Evolutionary conservation across 139 green algal species (phyloP).

Genomic region (Picochlorum sp.): DNA sequence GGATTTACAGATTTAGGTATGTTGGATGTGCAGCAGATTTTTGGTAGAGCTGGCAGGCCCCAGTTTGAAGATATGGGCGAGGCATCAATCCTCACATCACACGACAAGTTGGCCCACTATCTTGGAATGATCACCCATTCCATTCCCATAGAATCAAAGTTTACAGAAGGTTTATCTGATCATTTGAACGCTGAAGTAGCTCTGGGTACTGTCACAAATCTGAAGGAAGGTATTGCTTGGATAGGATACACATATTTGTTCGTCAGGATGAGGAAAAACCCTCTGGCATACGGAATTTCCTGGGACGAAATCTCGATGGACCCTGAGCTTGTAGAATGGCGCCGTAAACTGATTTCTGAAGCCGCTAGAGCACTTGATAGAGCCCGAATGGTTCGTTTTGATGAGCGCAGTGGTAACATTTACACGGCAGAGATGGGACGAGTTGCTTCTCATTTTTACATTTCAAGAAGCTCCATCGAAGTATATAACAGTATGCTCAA

Average conservation of each 20-base stretch:
- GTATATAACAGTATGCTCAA: slow-evolving; percentile 80
- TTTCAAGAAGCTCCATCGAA: slow-evolving; percentile 66
- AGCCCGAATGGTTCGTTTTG: slow-evolving; percentile 86
- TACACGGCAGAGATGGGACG: slow-evolving; percentile 90
- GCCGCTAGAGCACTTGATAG: slow-evolving; percentile 58
- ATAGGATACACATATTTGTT: slow-evolving; percentile 95
- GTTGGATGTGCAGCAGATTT: slow-evolving; percentile 99
- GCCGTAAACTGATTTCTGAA: slow-evolving; percentile 55
- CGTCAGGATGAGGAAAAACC: slow-evolving; percentile 83
- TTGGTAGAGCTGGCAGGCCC: slow-evolving; percentile 88
- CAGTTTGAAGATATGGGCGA: slow-evolving; percentile 69
- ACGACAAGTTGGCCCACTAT: slow-evolving; percentile 95
- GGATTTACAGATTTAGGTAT: slow-evolving; percentile 88
- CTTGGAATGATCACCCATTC: slow-evolving; percentile 85
- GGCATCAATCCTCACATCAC: slow-evolving; percentile 78
- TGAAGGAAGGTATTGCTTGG: slow-evolving; percentile 82
- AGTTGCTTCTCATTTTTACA: slow-evolving; percentile 91
- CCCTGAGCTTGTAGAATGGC: slow-evolving; percentile 48
- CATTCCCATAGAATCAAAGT: slow-evolving; percentile 80
- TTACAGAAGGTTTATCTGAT: slow-evolving; percentile 70
- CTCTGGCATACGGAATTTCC: slow-evolving; percentile 83
- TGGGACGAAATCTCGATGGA: slow-evolving; percentile 79
- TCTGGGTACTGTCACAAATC: slow-evolving; percentile 83
- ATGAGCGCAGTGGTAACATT: slow-evolving; percentile 78
- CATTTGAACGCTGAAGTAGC: slow-evolving; percentile 97